Base-by-base conservation (phyloP, 352 stramenopile genomes). In the Phytophthora tentaculata region DNA sequence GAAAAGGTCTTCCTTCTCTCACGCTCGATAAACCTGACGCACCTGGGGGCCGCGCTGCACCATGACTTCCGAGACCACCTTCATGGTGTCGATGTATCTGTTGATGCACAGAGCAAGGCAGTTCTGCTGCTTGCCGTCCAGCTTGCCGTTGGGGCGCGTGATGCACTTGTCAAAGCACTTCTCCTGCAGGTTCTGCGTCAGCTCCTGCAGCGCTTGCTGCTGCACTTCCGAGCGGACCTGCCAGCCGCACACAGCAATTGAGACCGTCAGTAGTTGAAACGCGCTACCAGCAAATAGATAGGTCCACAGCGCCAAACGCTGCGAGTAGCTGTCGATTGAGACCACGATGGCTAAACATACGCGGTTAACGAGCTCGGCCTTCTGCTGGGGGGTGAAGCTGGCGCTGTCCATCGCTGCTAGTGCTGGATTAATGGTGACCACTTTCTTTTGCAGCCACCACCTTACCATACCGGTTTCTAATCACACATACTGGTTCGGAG, bases 91-190 rank as follows among this genome's bases (percentile, higher is more conserved):
- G 56, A 97, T 93, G 84, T 97, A 97, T 78, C 89, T 69, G 71
- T 97, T 94, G 66, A 95, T 92, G 70, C 89, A 97, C 48, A 95
- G 74, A 53, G 85, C 85, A 28, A 97, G 67, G 80, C 89, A 97
- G 71, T 94, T 94, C 76, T 97, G 89, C 79, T 97, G 88, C 83
- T 97, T 97, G 81, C 82, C 86, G 71, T 94, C 87, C 39, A 97
- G 75, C 77, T 94, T 95, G 64, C 83, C 84, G 59, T 84, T 88
- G 19, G 89, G 77, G 56, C 75, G 83, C 44, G 86, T 80, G 71
- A 97, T 83, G 80, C 89, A 97, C 76, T 96, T 94, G 78, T 97
- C 88, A 64, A 97, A 97, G 72, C 89, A 97, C 69, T 97, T 97
- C 58, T 95, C 86, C 76, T 95, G 88, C 50, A 97, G 62, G 65